Conservation (phyloP, 1,139 yeast species). For the Kodamaea ohmeri region DNA sequence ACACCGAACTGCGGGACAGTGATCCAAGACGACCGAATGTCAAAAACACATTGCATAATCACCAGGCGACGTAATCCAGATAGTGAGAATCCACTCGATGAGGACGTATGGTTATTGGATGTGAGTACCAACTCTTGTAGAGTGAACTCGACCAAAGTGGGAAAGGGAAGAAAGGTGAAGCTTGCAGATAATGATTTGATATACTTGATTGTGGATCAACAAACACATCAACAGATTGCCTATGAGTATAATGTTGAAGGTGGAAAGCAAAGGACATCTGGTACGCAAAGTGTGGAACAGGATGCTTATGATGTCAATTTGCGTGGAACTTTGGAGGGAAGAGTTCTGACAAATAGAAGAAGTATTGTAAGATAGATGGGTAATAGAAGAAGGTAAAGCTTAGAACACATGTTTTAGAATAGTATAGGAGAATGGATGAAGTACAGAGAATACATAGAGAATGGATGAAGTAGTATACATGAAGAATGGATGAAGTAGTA, state of each 20-base stretch:
- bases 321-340: constrained; percentile 10
- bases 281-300: constrained; percentile 19
- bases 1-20: constrained; percentile 56
- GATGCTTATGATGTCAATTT: constrained; percentile 26
- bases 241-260: constrained; percentile 43
- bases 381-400: background rate
- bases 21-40: constrained; percentile 71
- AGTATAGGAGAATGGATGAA: background rate
- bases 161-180: constrained; percentile 60
- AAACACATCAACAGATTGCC: constrained; percentile 48
- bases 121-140: constrained; percentile 77
- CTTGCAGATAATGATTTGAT: constrained; percentile 64
- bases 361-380: background rate
- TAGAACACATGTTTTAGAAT: background rate
- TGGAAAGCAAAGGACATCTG: constrained; percentile 27
- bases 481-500: no score
- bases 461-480: no score
- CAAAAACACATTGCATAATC: constrained; percentile 79
- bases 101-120: constrained; percentile 81
- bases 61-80: constrained; percentile 59
- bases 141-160: constrained; percentile 58
- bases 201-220: constrained; percentile 61
- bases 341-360: background rate
- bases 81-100: constrained; percentile 40
- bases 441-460: no score